Percentiles rank a stretch among this genome's conserved stretches.
These are phyloP conservation scores for Cyclotella kingstonii DNA, from an alignment of 108 stramenopile genomes.

Conservation along the genomic window DNA sequence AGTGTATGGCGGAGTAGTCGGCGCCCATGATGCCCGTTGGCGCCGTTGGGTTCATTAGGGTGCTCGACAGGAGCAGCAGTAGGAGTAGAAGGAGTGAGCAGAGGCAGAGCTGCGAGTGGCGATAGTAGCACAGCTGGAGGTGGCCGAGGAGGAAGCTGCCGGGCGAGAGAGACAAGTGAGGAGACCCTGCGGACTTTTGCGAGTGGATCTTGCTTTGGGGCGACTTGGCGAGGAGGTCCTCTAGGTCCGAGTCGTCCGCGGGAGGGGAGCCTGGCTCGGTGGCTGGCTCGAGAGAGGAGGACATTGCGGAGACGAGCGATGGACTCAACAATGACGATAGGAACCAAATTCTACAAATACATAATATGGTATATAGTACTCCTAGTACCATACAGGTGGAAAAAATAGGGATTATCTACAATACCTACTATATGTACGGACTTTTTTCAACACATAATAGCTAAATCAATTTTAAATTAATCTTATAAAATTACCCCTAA, in stretches of 20 bases:
- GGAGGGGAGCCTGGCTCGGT: conserved; percentile 3
- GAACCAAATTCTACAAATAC: too few species aligned
- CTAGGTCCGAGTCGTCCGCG: conserved; percentile 38
- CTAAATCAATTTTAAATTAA: too few species aligned
- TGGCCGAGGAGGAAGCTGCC: conserved; percentile 6
- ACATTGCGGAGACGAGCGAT: too few species aligned
- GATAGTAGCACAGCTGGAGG: conserved; percentile 3
- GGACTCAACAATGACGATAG: too few species aligned
- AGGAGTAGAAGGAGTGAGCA: conserved; percentile 5
- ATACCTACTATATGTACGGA: too few species aligned
- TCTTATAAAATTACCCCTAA: too few species aligned
- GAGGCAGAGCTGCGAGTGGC: conserved; percentile 21
- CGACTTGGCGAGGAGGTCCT: conserved; percentile 29
- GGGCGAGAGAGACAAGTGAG: conserved; percentile 2
- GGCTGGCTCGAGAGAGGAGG: too few species aligned
- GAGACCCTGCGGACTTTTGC: conserved; percentile 1
- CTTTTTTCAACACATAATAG: too few species aligned
- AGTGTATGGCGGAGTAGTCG: conserved; percentile 57
- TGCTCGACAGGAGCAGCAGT: conserved; percentile 16
- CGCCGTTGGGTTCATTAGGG: conserved; percentile 55
- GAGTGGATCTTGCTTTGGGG: conserved; percentile 3
- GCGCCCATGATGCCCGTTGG: conserved; percentile 51
- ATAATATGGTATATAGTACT: too few species aligned
- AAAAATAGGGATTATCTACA: too few species aligned
- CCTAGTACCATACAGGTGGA: too few species aligned